phyloP scores from a whole-genome alignment of 2,329 filamentous ascomycete species.

The Mycosphaerella sp. region DNA sequence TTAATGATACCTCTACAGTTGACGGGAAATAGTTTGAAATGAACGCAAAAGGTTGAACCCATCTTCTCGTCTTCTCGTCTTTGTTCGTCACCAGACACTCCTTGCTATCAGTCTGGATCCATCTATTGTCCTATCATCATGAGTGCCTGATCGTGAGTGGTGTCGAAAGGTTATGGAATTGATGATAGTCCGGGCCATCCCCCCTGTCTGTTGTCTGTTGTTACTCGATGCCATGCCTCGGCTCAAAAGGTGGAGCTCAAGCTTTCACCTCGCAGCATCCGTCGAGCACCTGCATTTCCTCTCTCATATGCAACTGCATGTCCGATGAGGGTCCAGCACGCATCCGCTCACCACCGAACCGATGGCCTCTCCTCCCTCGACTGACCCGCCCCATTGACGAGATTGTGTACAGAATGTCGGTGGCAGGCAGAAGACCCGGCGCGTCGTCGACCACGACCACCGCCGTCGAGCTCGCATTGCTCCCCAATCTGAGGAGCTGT shows the following conservation, averaged over 20 bases:
- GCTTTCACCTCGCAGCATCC: conserved; percentile 10
- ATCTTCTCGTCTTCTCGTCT: not conserved
- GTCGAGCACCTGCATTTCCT: not conserved
- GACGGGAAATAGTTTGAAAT: conserved; percentile 2
- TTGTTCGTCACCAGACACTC: not conserved
- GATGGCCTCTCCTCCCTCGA: conserved; percentile 9
- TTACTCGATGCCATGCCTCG: not conserved
- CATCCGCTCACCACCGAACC: conserved; percentile 6
- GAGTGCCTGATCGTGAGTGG: no score
- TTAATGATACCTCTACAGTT: conserved; percentile 22
- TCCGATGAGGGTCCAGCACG: conserved; percentile 2
- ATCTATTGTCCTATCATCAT: not conserved
- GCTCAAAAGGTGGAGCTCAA: conserved; percentile 16
- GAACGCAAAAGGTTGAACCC: conserved; percentile 12
- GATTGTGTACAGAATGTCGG: conserved; percentile 12
- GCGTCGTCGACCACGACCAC: conserved; percentile 3
- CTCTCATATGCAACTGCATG: conserved; percentile 5
- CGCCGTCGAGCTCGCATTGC: conserved; percentile 65
- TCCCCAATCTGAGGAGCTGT: conserved; percentile 80
- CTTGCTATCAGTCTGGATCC: not conserved
- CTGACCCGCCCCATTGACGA: conserved; percentile 7
- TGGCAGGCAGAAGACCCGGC: conserved; percentile 12
- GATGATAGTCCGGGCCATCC: no score
- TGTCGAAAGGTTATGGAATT: no score
- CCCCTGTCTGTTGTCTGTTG: not conserved